A percentile compares a stretch with the other conserved stretches of the same genome.
Evolutionary conservation across 164 flowering plant species (phyloP).

Genomic region (Vitis cinerea): DNA sequence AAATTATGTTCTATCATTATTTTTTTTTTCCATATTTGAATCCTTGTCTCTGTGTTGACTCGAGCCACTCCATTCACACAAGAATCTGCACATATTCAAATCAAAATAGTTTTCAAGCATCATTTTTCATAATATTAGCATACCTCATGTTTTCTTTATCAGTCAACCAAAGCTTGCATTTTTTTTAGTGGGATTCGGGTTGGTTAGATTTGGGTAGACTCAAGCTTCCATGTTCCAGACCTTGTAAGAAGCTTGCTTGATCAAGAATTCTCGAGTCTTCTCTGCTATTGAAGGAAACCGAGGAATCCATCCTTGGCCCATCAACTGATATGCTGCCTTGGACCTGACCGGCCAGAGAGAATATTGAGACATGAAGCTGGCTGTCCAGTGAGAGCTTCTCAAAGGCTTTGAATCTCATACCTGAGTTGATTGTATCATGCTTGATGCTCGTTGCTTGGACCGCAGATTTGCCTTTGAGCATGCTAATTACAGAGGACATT

Average conservation of each 20-base stretch:
- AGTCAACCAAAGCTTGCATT: no score
- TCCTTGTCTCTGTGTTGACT: no score
- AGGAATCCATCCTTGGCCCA: constrained; percentile 50
- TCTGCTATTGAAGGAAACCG: constrained; percentile 14
- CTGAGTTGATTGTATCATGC: constrained; percentile 19
- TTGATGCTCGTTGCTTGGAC: constrained; percentile 45
- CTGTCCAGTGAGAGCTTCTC: constrained; percentile 35
- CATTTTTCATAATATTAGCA: no score
- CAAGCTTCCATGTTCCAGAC: no score
- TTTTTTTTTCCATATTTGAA: no score
- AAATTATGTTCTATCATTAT: no score
- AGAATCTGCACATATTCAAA: no score
- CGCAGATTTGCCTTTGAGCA: constrained; percentile 68
- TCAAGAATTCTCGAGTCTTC: constrained; percentile 1
- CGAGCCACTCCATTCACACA: no score
- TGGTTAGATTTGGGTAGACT: no score
- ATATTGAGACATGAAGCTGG: constrained; percentile 16
- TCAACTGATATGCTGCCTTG: constrained; percentile 29
- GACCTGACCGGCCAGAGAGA: constrained; percentile 24
- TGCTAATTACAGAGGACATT: constrained; percentile 28
- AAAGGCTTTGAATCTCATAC: constrained; percentile 42
- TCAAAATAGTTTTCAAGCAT: no score
- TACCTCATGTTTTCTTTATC: no score
- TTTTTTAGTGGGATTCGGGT: no score
- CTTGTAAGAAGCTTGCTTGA: constrained; percentile 1